These are phyloP conservation scores for Beta lomatogona DNA, from an alignment of 179 eudicot genomes.

Conservation along the genomic window DNA sequence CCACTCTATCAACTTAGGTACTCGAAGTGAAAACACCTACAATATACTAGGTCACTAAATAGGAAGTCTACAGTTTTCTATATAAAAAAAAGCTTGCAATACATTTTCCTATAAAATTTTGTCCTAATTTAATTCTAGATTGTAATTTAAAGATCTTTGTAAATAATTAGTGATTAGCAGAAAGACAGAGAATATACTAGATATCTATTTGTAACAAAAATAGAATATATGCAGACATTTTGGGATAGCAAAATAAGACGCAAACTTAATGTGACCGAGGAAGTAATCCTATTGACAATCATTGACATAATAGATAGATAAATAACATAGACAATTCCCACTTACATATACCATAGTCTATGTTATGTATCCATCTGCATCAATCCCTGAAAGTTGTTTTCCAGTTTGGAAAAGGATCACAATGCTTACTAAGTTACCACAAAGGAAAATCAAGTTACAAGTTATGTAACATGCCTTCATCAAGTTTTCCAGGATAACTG, in stretches of 20 bases:
- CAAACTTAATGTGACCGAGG: not conserved
- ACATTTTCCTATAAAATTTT: too few species aligned
- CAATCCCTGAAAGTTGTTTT: not conserved
- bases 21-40: too few species aligned
- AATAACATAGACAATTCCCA: not conserved
- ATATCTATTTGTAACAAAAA: not conserved
- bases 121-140: too few species aligned
- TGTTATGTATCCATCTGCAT: not conserved
- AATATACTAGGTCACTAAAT: too few species aligned
- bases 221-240: not conserved
- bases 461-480: not conserved
- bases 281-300: not conserved
- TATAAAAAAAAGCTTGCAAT: too few species aligned
- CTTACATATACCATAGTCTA: not conserved
- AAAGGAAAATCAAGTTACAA: not conserved
- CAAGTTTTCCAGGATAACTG: not conserved
- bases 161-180: not conserved
- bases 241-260: not conserved
- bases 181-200: not conserved
- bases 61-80: too few species aligned
- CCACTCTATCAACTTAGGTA: too few species aligned
- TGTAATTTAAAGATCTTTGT: not conserved
- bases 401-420: not conserved
- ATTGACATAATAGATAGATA: too few species aligned
- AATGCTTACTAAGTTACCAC: not conserved